These are phyloP conservation scores for Fusarium humuli DNA, from an alignment of 2,329 filamentous ascomycete genomes.

Conservation along the genomic window DNA sequence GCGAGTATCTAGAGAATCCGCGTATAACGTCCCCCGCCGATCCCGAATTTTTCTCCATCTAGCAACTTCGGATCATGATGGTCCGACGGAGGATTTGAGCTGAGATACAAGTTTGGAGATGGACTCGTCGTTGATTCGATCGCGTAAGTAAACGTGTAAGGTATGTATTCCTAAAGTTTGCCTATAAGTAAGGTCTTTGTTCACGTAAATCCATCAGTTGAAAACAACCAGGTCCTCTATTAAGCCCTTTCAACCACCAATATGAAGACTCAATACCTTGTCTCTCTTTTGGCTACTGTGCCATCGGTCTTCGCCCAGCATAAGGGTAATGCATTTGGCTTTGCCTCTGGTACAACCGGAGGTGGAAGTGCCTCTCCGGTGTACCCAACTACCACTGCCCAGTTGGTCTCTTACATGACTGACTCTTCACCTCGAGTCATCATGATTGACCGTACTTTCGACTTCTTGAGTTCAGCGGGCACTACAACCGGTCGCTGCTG, in stretches of 20 bases:
- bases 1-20: not conserved
- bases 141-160: not conserved
- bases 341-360: constrained; percentile 67
- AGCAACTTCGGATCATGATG: not conserved
- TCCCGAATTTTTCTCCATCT: not conserved
- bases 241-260: not conserved
- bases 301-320: constrained; percentile 39
- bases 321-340: constrained; percentile 53
- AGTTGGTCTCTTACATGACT: constrained; percentile 61
- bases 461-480: constrained; percentile 67
- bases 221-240: not conserved
- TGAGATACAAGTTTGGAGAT: not conserved
- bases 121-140: not conserved
- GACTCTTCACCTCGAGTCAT: constrained; percentile 66
- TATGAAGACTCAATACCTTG: constrained; percentile 16
- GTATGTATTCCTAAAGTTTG: not conserved
- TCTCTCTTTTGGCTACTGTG: not conserved
- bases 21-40: not conserved
- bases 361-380: constrained; percentile 66
- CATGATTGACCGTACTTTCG: constrained; percentile 65
- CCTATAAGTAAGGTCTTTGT: not conserved
- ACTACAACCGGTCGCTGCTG: constrained; percentile 65
- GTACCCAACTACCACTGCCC: constrained; percentile 62
- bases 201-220: not conserved
- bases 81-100: not conserved